These are phyloP conservation scores for Penicillium longicatenatum DNA, from an alignment of 495 filamentous ascomycete species.

Conservation along the genomic window DNA sequence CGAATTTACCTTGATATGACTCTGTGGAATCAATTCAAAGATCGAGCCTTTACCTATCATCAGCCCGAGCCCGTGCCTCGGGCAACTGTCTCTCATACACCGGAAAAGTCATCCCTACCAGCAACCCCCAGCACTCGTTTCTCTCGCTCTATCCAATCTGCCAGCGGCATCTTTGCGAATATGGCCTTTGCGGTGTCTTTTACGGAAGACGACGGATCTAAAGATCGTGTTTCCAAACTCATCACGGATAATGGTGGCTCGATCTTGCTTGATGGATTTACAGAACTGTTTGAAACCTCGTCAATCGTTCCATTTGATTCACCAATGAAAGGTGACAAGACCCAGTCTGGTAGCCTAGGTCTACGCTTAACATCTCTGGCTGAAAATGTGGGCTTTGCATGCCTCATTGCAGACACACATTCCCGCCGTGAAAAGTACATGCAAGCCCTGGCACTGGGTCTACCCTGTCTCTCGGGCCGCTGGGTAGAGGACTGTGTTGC, in stretches of 20 bases:
- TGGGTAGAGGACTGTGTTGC: conserved; percentile 79
- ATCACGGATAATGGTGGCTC: conserved; percentile 67
- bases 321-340: conserved; percentile 25
- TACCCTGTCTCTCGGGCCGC: conserved; percentile 77
- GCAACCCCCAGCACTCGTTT: conserved; percentile 44
- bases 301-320: conserved; percentile 34
- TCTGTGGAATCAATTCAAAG: conserved; percentile 52
- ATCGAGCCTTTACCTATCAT: conserved; percentile 40
- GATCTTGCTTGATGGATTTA: conserved; percentile 76
- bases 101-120: conserved; percentile 43
- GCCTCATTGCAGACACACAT: conserved; percentile 82
- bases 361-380: conserved; percentile 53
- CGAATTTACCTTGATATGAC: conserved; percentile 53
- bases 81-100: conserved; percentile 26
- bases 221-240: conserved; percentile 49
- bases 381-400: conserved; percentile 69
- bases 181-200: conserved; percentile 85
- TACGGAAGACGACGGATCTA: conserved; percentile 54
- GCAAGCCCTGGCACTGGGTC: conserved; percentile 86
- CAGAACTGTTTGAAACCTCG: conserved; percentile 72
- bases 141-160: conserved; percentile 39
- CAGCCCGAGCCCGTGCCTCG: conserved; percentile 20
- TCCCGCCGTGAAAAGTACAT: conserved; percentile 92
- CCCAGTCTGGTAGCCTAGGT: conserved; percentile 20
- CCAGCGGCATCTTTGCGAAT: conserved; percentile 60